Base-by-base conservation (phyloP, 2,329 filamentous ascomycete genomes). In the Aspergillus caelatus region DNA sequence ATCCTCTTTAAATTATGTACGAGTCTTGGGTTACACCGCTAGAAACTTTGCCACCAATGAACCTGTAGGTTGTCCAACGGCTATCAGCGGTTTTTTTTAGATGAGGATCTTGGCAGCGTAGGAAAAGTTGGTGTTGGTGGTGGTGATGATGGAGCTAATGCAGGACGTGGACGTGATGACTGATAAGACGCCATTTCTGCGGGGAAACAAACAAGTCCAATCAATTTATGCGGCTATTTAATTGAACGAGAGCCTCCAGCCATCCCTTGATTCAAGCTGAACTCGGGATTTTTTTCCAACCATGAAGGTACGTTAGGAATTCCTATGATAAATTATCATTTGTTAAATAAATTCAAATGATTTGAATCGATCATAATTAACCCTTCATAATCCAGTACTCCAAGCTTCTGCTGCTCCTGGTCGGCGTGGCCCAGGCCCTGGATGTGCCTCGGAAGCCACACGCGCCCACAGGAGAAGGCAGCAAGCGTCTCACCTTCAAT, bases 401-500 rank as follows among this genome's bases (percentile, higher is more conserved):
- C 23, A 21, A 50, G 36, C 57, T 63, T 23, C 46, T 55, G 5
- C 46, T 68, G 26, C 56, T 67, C 43, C 60, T 68, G 10, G 43
- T 62, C 43, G 58, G 65, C 58, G 45, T 71, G 39, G 62, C 65
- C 60, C 72, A 74, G 55, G 76, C 75, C 41, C 79, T 82, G 70
- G 81, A 85, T 30, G 84, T 85, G 53, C 80, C 84, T 6, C 82
- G 87, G 36, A 77, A 82, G 57, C 84, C 86, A 10, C 79, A 83
- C 63, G 84, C 86, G 60, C 86, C 87, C 4, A 78, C 79, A 4
- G 86, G 86, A 26, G 83, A 83, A 65, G 87, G 87, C 9, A 79
- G 83, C 34, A 85, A 84, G 57, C 80, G 87, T 8, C 76, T 89
- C 63, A 85, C 80, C 0, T 90, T 85, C 80, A 88, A 88, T 70